phyloP scores from a whole-genome alignment of 2,329 filamentous ascomycete species.

The Trichophaea hybrida region DNA sequence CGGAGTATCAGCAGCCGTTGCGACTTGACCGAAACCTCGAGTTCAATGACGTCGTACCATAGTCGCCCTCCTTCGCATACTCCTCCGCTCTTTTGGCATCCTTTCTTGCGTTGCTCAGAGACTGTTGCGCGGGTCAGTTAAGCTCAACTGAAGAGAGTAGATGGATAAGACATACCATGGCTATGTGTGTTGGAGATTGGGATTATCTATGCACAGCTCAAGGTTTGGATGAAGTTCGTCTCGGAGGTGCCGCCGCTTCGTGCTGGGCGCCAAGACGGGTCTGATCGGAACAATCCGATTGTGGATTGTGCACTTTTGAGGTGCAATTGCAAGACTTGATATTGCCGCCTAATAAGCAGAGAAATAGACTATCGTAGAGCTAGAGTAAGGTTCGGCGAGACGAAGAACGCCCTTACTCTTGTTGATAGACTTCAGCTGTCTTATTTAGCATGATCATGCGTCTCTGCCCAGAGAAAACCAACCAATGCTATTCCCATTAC shows the following conservation, averaged over 20 bases:
- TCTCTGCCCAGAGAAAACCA: too few relatives aligned
- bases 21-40: not conserved
- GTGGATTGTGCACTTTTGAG: too few relatives aligned
- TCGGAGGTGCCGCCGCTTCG: not conserved
- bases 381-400: too few relatives aligned
- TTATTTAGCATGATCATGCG: too few relatives aligned
- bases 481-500: too few relatives aligned
- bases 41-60: conserved; percentile 36
- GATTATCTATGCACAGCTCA: not conserved
- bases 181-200: not conserved
- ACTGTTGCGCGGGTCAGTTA: not conserved
- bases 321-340: too few relatives aligned
- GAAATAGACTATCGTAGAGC: too few relatives aligned
- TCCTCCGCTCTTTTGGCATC: conserved; percentile 33
- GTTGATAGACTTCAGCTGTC: too few relatives aligned
- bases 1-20: not conserved
- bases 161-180: not conserved
- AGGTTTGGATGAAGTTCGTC: not conserved
- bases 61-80: conserved; percentile 40
- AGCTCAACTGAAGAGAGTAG: too few relatives aligned
- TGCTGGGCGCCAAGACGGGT: not conserved
- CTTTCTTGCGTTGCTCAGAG: conserved; percentile 29
- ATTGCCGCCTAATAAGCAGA: too few relatives aligned
- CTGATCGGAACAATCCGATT: too few relatives aligned
- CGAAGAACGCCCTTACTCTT: too few relatives aligned